These are phyloP conservation scores for Geotrichum fermentans DNA, from an alignment of 1,139 yeast genomes.

Conservation along the genomic window DNA sequence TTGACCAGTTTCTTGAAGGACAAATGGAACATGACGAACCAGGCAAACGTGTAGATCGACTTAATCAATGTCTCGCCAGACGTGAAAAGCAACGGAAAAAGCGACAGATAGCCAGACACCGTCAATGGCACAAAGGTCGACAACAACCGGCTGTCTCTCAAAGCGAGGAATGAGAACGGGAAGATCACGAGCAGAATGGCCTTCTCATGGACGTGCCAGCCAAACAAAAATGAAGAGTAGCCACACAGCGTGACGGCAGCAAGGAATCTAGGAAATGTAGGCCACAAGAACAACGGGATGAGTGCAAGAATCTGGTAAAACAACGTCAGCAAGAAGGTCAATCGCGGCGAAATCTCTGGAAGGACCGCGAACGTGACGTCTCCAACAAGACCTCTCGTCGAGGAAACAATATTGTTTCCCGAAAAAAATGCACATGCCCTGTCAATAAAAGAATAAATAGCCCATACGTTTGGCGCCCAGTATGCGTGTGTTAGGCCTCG, in stretches of 20 bases:
- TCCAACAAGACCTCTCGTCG: constrained; percentile 88
- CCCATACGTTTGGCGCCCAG: constrained; percentile 99
- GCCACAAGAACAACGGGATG: constrained; percentile 68
- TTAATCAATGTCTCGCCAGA: constrained; percentile 76
- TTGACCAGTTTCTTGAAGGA: constrained; percentile 64
- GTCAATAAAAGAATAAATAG: constrained; percentile 82
- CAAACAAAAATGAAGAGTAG: constrained; percentile 83
- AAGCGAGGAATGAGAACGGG: constrained; percentile 76
- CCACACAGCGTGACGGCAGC: constrained; percentile 89
- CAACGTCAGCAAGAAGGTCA: constrained; percentile 71
- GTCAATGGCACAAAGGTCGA: constrained; percentile 54
- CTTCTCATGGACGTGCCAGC: constrained; percentile 99
- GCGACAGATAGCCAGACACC: constrained; percentile 78
- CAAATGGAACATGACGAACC: constrained; percentile 75
- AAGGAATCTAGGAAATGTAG: constrained; percentile 70
- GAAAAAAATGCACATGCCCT: constrained; percentile 55
- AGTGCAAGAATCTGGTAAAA: constrained; percentile 74
- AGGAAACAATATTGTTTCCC: constrained; percentile 35
- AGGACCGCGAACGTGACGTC: constrained; percentile 77
- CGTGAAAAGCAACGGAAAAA: constrained; percentile 83
- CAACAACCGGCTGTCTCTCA: constrained; percentile 65
- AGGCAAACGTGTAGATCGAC: constrained; percentile 69
- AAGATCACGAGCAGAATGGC: constrained; percentile 85
- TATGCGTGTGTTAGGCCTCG: constrained; percentile 96
- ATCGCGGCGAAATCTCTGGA: constrained; percentile 72